Evolutionary conservation across 2,329 filamentous ascomycete species (phyloP), one percentile per base, ranked within the genome.

Genomic region (Calcarisporium arbuscula): DNA sequence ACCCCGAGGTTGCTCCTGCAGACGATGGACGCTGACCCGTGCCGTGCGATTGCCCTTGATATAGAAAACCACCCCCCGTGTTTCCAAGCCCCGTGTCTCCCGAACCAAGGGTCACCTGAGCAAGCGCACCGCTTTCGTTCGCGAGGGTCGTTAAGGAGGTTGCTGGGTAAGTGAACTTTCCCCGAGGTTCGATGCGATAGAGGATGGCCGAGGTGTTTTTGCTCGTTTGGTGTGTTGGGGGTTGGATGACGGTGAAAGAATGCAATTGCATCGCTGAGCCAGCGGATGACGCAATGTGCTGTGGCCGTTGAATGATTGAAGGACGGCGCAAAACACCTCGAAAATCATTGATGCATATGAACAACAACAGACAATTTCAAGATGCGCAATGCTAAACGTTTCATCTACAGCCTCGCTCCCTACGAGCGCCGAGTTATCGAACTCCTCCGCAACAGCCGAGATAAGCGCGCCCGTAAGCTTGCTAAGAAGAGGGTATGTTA

Each of bases 351-450:
- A n/a, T n/a, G n/a, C n/a, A n/a, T n/a, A n/a, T n/a, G n/a, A n/a
- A n/a, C n/a, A n/a, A n/a, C n/a, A n/a, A n/a, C n/a, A n/a, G n/a
- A 14, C 16, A 10, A 15, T 33, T 32, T 8, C 28, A 16, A 18
- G 19, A 39, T 35, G 43, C 56, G 64, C 58, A 65, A 51, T 30
- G 22, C n/a, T n/a, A n/a, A n/a, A n/a, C n/a, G n/a, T n/a, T n/a
- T n/a, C n/a, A n/a, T n/a, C 30, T 38, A 28, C 41, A 82, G 85
- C 62, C 84, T 92, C 55, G 86, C 86, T 55, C 86, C 86, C 60
- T 92, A 98, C 68, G 92, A 98, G 82, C 90, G 92, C 70, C 88
- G 92, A 64, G 86, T 98, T 57, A 94, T 98, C 65, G 92, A 98
- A 80, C 76, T 98, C 65, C 84, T 98, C 71, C 87, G 92, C 61